A percentile compares a stretch with the other conserved stretches of the same genome.
Conservation (phyloP, 2,329 filamentous ascomycete species). For the Ophiobolus disseminans region DNA sequence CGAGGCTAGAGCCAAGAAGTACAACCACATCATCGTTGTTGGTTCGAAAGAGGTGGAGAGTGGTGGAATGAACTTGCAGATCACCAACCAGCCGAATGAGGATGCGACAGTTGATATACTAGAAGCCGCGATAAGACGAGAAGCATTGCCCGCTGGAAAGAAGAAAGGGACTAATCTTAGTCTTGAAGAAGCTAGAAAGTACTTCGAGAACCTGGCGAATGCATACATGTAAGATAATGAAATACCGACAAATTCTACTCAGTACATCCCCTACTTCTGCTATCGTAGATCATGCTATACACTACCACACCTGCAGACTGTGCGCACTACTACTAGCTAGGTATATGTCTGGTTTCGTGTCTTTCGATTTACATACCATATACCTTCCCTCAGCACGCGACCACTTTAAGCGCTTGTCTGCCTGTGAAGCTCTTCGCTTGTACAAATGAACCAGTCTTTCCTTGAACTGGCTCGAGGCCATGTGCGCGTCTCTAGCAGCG, state of each 20-base stretch:
- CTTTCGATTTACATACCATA: no score
- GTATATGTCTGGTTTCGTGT: no score
- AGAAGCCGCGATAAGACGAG: conserved; percentile 37
- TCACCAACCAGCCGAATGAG: conserved; percentile 49
- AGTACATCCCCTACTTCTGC: no score
- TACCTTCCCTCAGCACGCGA: no score
- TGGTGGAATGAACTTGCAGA: conserved; percentile 34
- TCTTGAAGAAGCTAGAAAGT: conserved; percentile 31
- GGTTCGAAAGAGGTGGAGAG: conserved; percentile 55
- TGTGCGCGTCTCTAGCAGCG: background rate
- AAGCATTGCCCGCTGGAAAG: conserved; percentile 21
- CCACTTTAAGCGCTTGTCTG: no score
- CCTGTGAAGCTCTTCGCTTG: no score
- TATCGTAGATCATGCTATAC: no score
- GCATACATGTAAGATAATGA: conserved; percentile 30
- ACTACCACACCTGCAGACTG: no score
- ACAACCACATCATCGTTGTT: conserved; percentile 75
- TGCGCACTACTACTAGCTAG: no score
- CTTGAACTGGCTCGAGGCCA: no score
- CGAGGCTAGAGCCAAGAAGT: conserved; percentile 74
- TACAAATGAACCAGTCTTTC: no score
- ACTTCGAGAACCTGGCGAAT: conserved; percentile 39
- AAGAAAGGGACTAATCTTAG: conserved; percentile 21
- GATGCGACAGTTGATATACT: conserved; percentile 37
- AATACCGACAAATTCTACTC: no score